These are phyloP conservation scores for Dipteronia dyeriana DNA, from an alignment of 345 rosid genomes.

Conservation along the genomic window DNA sequence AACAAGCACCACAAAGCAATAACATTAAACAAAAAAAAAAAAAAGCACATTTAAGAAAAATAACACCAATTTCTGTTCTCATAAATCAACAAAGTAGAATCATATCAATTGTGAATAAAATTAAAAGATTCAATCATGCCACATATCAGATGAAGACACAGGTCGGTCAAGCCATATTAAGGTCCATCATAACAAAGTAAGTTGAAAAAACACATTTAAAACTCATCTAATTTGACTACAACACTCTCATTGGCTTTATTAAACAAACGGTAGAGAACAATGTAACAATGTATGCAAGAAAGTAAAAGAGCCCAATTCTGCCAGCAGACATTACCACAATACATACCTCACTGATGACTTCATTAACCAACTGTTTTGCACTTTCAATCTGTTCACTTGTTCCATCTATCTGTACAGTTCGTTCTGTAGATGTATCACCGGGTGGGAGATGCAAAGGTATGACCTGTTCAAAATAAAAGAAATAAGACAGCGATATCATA, in stretches of 20 bases:
- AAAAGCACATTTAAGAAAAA: background rate
- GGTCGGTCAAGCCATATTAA: background rate
- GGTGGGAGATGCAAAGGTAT: constrained; percentile 97
- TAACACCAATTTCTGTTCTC: background rate
- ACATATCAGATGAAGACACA: background rate
- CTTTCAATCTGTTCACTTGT: constrained; percentile 81
- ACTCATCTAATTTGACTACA: background rate
- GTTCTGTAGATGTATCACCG: constrained; percentile 76
- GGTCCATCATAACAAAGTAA: background rate
- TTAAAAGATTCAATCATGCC: background rate
- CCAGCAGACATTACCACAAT: constrained; percentile 31
- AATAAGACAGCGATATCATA: background rate
- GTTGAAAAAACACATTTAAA: background rate
- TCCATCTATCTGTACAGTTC: constrained; percentile 92
- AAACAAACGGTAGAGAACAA: constrained; percentile 4
- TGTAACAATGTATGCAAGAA: background rate
- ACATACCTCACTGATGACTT: constrained; percentile 97
- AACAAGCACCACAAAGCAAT: constrained; percentile 1
- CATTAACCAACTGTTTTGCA: constrained; percentile 89
- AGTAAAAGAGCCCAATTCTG: constrained; percentile 23
- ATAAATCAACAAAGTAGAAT: background rate
- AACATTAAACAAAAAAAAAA: background rate
- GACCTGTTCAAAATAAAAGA: constrained; percentile 49
- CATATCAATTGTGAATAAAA: background rate
- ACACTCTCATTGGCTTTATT: background rate